Evolutionary conservation across 306 rosid species (phyloP).

Genomic region (Rosa multiflora): DNA sequence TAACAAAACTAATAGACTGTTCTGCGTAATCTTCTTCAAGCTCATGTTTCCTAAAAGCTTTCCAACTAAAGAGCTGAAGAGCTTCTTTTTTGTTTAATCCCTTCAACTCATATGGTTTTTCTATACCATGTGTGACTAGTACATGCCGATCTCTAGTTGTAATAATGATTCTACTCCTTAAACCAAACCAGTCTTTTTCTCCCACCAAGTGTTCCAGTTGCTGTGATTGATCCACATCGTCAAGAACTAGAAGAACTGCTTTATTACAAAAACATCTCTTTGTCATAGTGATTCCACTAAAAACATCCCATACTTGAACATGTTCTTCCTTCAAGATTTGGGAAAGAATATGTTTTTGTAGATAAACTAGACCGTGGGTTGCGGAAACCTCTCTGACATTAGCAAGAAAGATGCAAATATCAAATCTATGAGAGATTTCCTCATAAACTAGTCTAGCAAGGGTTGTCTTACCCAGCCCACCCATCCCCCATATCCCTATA

Average conservation of each 20-base stretch:
- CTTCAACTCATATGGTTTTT: neutral
- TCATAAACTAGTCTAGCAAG: neutral
- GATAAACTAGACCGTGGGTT: neutral
- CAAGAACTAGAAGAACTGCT: neutral
- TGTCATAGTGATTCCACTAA: neutral
- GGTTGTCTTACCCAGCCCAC: neutral
- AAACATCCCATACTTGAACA: neutral
- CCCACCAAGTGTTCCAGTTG: too few species aligned
- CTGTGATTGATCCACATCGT: neutral
- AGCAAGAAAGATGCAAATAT: neutral
- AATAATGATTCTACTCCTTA: conserved; percentile 4
- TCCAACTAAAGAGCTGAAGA: conserved; percentile 11
- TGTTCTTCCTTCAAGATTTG: neutral
- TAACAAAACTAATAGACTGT: neutral
- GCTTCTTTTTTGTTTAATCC: neutral
- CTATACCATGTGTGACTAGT: neutral
- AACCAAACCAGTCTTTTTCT: neutral
- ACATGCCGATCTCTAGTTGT: neutral
- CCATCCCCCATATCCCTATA: neutral
- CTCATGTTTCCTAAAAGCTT: conserved; percentile 2
- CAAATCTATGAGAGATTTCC: neutral
- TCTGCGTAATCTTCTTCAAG: neutral
- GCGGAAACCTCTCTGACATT: neutral
- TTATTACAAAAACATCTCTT: neutral
- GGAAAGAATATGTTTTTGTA: neutral